Base-by-base conservation (phyloP, 768 basidiomycete species). In the Termitomyces eurrhizus region DNA sequence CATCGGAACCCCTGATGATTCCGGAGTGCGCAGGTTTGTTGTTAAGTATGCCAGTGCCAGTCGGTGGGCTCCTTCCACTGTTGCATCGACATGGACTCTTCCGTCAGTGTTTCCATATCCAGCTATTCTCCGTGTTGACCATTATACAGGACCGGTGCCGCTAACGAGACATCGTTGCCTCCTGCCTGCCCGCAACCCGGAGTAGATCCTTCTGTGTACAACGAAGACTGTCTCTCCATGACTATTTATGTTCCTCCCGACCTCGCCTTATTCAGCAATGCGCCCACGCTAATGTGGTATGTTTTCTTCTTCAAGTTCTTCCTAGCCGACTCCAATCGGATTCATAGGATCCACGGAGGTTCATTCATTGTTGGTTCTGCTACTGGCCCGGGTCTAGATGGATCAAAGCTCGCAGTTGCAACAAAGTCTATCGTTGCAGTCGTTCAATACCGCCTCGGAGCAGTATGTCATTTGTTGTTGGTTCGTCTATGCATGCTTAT, bases 221-320 rank as follows among this genome's bases (percentile, higher is more conserved):
- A 77, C 1, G 93, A 95, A 71, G 90, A 95, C 70, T 96, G 93
- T 70, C 77, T 96, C 50, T 92, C 86, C 24, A 84, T 92, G 77
- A 74, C 90, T 29, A 75, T 89, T 35, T 93, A 91, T 68, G 83
- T 87, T 2, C 90, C 90, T 6, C 71, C 76, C 7, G 68, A 75
- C 1, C 75, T 73, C 45, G 62, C 65, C 54, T 7, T 65, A 64
- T 69, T 60, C 50, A 79, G 67, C 72, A 64, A 65, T 48, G 77
- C 74, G 0, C 82, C 87, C 3, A 83, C 82, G 21, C 67, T 92
- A 59, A 69, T 88, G 62, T 88, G 90, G 89, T 86, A 69, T 33
- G 80, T 74, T 3, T 37, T 33, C 8, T 57, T 35, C 53, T 45
- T 18, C 16, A 2, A 35, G 18, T 48, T 56, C 13, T 42, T 33